phyloP scores from a whole-genome alignment of 108 stramenopile species.

The Cyclotella choctawhatcheeana region DNA sequence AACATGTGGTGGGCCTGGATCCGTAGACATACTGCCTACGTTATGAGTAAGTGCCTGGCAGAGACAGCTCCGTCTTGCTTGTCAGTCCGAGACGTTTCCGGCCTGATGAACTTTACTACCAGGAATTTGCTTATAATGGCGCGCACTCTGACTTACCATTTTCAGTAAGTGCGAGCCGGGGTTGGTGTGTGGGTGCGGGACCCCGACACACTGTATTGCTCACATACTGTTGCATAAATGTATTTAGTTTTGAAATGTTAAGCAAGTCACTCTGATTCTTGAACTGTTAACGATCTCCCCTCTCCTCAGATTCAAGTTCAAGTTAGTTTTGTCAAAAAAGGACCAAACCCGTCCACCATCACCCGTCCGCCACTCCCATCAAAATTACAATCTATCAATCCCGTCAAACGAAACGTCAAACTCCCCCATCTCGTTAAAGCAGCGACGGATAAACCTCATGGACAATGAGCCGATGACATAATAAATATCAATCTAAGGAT shows the following conservation, averaged over 20 bases:
- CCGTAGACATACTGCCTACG: constrained; percentile 8
- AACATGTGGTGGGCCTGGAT: background rate
- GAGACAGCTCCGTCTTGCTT: background rate
- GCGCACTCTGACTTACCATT: background rate
- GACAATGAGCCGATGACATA: too few species aligned
- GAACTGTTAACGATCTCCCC: too few species aligned
- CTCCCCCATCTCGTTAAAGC: too few species aligned
- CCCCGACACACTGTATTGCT: background rate
- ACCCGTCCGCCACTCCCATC: too few species aligned
- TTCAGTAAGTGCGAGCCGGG: background rate
- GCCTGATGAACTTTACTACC: background rate
- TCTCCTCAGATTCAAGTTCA: too few species aligned
- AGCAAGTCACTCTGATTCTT: too few species aligned
- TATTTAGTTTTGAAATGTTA: background rate
- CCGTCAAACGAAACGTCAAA: too few species aligned
- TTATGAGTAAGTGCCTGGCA: background rate
- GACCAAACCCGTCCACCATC: too few species aligned
- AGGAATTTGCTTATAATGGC: background rate
- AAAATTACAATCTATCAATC: too few species aligned
- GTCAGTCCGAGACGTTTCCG: constrained; percentile 7
- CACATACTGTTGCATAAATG: background rate
- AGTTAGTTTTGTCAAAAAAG: too few species aligned
- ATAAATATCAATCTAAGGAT: too few species aligned
- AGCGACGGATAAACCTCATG: too few species aligned
- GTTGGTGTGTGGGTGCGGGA: background rate